Evolutionary conservation across 805 yeast species (phyloP).

Genomic region (Groenewaldozyma salmanticensis): DNA sequence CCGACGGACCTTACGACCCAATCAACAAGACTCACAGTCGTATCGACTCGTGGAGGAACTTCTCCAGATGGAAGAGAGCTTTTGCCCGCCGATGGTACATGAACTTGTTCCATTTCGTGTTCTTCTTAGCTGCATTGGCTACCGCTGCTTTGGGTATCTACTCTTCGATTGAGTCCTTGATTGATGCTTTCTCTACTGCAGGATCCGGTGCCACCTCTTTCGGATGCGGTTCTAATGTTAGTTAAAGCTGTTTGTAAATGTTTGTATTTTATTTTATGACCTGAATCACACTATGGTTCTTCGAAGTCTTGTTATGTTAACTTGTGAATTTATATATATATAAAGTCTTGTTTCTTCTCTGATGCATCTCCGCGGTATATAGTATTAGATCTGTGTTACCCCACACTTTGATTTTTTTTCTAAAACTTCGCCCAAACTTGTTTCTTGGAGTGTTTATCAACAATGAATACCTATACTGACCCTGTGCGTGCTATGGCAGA

Average conservation of each 20-base stretch:
- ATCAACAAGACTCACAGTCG: slow-evolving; percentile 13
- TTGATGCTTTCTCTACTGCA: slow-evolving; percentile 10
- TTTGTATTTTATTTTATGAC: too few relatives aligned
- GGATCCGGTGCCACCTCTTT: slow-evolving; percentile 13
- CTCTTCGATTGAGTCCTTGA: slow-evolving; percentile 16
- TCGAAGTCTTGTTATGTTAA: too few relatives aligned
- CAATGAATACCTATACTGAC: slow-evolving; percentile 14
- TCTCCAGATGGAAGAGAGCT: slow-evolving; percentile 31
- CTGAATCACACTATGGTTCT: too few relatives aligned
- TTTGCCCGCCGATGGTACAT: slow-evolving; percentile 16
- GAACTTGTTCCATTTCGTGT: slow-evolving; percentile 18
- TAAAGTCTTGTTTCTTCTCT: too few relatives aligned
- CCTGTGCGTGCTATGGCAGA: slow-evolving; percentile 30
- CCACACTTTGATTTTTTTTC: too few relatives aligned
- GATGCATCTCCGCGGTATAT: too few relatives aligned
- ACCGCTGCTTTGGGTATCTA: slow-evolving; percentile 25
- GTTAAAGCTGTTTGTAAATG: too few relatives aligned
- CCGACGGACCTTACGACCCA: slow-evolving; percentile 21
- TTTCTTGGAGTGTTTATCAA: too few relatives aligned
- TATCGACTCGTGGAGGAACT: slow-evolving; percentile 25
- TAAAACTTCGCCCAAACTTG: too few relatives aligned
- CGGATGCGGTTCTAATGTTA: slow-evolving; percentile 14
- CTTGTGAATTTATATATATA: too few relatives aligned
- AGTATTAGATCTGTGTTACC: too few relatives aligned
- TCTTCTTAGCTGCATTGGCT: slow-evolving; percentile 26